Base-by-base conservation (phyloP, 78 protist species). In the Dictyostelium citrinum region DNA sequence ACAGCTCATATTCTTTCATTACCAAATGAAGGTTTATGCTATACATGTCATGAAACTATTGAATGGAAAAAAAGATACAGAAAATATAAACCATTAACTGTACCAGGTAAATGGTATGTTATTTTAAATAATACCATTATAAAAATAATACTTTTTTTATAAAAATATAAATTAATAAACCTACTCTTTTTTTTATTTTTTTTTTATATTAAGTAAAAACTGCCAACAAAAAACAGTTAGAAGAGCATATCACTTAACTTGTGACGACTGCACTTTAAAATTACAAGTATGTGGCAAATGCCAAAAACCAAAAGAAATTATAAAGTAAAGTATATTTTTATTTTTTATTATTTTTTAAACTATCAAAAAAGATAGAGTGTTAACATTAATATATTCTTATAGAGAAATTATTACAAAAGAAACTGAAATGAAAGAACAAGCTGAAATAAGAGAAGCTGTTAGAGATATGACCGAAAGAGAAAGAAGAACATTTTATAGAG, bases 41-140 rank as follows among this genome's bases (percentile, higher is more conserved):
- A 33, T 31, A 37, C 61, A 12, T 97, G 98, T 75, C 84, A 72
- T 51, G 98, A 96, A 37, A 74, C 90, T 39, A 91, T 97, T 24
- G 97, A 96, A 61, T 97, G 98, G 98, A 81, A 96, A 58, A 97
- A 97, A 84, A 72, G 77, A 79, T 97, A 84, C 64, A 78, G 97
- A 68, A 95, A 91, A 68, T 97, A 97, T 90, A 97, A 97, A 70
- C 98, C 98, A 51, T 90, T 96, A 74, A 93, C 94, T 16, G 51
- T 55, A 9, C 96, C 97, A 58, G 90, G 61, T 46, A 95, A 78
- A 58, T 97, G 98, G 95, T 85, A 51, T 37, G 74, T 11, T 20
- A 12, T 55, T 55, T 55, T 55, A 39, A 37, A 22, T n/a, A 17
- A 27, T 16, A 29, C 35, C 31, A 12, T 68, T 24, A 17, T 5